A percentile compares a stretch with the other conserved stretches of the same genome.
Conservation (phyloP, 441 rosid genomes). For the Kokia cookei region DNA sequence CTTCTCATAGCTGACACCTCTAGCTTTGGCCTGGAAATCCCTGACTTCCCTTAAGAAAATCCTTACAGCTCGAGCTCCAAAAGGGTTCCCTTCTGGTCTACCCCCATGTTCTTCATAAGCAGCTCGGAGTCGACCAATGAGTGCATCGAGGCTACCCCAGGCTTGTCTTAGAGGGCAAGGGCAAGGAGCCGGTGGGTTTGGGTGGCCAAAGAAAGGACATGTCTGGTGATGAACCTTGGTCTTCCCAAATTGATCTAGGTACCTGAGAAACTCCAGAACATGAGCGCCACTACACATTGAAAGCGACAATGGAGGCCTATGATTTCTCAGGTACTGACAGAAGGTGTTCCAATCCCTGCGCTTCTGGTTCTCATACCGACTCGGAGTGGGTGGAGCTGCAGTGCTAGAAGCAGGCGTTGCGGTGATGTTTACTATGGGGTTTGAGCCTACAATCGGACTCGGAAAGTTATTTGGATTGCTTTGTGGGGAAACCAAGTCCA, state of each 20-base stretch:
- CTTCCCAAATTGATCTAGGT: conserved; percentile 82
- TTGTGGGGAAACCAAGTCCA: conserved; percentile 51
- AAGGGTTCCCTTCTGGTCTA: conserved; percentile 67
- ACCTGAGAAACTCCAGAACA: conserved; percentile 70
- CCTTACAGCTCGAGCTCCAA: conserved; percentile 73
- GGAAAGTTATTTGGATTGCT: conserved; percentile 25
- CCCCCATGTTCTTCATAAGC: conserved; percentile 88
- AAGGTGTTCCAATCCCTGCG: conserved; percentile 91
- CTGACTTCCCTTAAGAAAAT: conserved; percentile 71
- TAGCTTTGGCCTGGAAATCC: conserved; percentile 74
- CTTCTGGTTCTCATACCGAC: conserved; percentile 84
- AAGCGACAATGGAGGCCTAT: conserved; percentile 66
- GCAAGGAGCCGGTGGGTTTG: conserved; percentile 81
- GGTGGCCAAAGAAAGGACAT: conserved; percentile 78
- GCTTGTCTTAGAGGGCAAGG: conserved; percentile 88
- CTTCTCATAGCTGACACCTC: conserved; percentile 90
- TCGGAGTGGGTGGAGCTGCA: conserved; percentile 24
- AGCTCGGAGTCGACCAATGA: conserved; percentile 78
- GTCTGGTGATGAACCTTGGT: conserved; percentile 74
- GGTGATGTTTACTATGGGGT: not conserved
- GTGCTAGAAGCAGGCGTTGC: conserved; percentile 6
- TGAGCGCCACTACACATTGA: conserved; percentile 73
- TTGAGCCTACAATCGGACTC: not conserved
- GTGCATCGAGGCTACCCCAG: conserved; percentile 90
- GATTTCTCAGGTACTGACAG: conserved; percentile 74